phyloP scores from a whole-genome alignment of 495 filamentous ascomycete genomes.

The Staphylotrichum tortipilum region DNA sequence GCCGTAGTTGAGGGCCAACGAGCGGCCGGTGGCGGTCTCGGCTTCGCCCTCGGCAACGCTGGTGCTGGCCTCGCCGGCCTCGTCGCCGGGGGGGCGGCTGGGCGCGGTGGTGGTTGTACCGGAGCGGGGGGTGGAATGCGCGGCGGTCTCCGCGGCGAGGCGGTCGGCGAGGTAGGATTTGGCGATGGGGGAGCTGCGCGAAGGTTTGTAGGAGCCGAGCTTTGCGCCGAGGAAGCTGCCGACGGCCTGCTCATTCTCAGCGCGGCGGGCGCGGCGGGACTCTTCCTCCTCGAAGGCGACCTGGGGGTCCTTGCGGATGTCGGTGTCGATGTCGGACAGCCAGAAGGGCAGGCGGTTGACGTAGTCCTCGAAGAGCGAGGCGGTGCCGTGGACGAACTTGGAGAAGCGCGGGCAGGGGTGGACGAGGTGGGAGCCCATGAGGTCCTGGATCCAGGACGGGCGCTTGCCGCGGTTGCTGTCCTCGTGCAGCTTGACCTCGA shows the following conservation, averaged over 20 bases:
- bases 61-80: conserved; percentile 20
- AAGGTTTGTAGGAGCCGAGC: conserved; percentile 42
- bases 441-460: conserved; percentile 78
- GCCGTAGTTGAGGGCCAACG: conserved; percentile 36
- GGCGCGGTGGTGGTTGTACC: conserved; percentile 4
- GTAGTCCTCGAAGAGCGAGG: conserved; percentile 84
- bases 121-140: conserved; percentile 8
- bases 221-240: conserved; percentile 65
- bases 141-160: conserved; percentile 29
- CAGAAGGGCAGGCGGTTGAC: conserved; percentile 96
- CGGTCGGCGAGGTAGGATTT: conserved; percentile 46
- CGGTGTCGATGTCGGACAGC: conserved; percentile 79
- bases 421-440: conserved; percentile 87
- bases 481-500: conserved; percentile 87
- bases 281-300: conserved; percentile 87
- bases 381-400: conserved; percentile 92
- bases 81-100: conserved; percentile 11
- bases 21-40: conserved; percentile 2
- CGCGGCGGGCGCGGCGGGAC: conserved; percentile 63
- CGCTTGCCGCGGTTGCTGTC: conserved; percentile 51
- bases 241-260: conserved; percentile 79
- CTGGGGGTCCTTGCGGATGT: conserved; percentile 88
- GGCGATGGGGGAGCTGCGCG: conserved; percentile 53
- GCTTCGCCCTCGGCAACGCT: background rate
- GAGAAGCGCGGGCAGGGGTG: conserved; percentile 84